Evolutionary conservation across 2,329 filamentous ascomycete species (phyloP).

Genomic region (Colletotrichum somersetense): DNA sequence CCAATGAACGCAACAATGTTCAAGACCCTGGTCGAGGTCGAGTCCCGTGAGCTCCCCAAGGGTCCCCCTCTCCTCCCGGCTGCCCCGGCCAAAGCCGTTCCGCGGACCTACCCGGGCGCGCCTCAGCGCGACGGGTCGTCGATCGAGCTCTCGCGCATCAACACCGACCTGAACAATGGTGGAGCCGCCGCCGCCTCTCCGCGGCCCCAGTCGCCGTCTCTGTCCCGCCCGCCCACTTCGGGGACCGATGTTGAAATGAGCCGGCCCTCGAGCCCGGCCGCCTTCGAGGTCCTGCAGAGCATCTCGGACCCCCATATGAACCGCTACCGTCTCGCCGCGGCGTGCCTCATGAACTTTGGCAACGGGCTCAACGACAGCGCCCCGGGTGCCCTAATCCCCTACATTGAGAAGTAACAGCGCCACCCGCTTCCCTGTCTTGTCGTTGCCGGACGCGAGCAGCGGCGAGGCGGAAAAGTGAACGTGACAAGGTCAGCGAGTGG

Average conservation of each 20-base stretch:
- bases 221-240: conserved; percentile 14
- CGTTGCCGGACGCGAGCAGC: not conserved
- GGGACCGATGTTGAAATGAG: conserved; percentile 64
- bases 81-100: conserved; percentile 53
- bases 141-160: conserved; percentile 48
- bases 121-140: conserved; percentile 48
- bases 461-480: not conserved
- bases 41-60: conserved; percentile 44
- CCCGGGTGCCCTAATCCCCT: conserved; percentile 83
- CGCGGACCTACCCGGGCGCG: conserved; percentile 56
- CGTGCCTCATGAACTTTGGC: conserved; percentile 74
- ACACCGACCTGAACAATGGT: conserved; percentile 17
- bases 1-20: conserved; percentile 53
- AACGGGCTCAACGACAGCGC: conserved; percentile 82
- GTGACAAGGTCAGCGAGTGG: not conserved
- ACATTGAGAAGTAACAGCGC: conserved; percentile 72
- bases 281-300: conserved; percentile 64
- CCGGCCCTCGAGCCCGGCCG: conserved; percentile 61
- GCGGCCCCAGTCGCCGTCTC: conserved; percentile 19
- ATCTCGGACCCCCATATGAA: conserved; percentile 75
- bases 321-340: conserved; percentile 74
- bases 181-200: not conserved
- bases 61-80: conserved; percentile 44
- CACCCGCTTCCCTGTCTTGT: conserved; percentile 38
- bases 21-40: conserved; percentile 50